These are phyloP conservation scores for Venturia oleaginea DNA, from an alignment of 2,329 filamentous ascomycete species.

Conservation along the genomic window DNA sequence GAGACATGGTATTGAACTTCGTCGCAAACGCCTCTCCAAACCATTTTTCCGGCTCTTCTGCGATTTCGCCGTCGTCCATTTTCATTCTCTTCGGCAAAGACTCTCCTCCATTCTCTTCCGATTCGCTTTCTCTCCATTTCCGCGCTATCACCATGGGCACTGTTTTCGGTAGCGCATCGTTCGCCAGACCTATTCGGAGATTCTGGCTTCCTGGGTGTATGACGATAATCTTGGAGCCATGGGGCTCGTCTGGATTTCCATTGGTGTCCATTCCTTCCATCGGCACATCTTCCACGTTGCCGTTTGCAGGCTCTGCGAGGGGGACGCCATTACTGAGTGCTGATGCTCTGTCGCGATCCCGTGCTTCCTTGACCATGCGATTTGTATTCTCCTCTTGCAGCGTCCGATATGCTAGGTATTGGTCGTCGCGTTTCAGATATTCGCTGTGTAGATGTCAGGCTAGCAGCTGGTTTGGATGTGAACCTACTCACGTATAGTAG, in stretches of 20 bases:
- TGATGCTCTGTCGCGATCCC: slow-evolving; percentile 77
- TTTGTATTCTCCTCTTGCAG: slow-evolving; percentile 82
- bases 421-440: slow-evolving; percentile 96
- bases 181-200: slow-evolving; percentile 86
- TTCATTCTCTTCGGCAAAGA: slow-evolving; percentile 62
- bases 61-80: slow-evolving; percentile 48
- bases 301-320: slow-evolving; percentile 22
- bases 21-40: slow-evolving; percentile 74
- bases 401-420: slow-evolving; percentile 79
- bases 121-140: slow-evolving; percentile 68
- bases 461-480: slow-evolving; percentile 13
- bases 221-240: slow-evolving; percentile 85
- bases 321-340: slow-evolving; percentile 52
- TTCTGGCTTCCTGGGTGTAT: slow-evolving; percentile 96
- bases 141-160: slow-evolving; percentile 88
- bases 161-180: slow-evolving; percentile 87
- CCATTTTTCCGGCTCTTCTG: slow-evolving; percentile 61
- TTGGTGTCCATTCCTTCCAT: slow-evolving; percentile 47
- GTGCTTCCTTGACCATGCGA: slow-evolving; percentile 72
- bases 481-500: slow-evolving; percentile 74
- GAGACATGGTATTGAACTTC: slow-evolving; percentile 70
- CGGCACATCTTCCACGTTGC: slow-evolving; percentile 40
- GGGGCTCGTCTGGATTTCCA: slow-evolving; percentile 45
- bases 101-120: slow-evolving; percentile 70
- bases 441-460: slow-evolving; percentile 48